A percentile compares a stretch with the other conserved stretches of the same genome.
phyloP scores from a whole-genome alignment of 106 monocot species.

The Dendrobium nobile region DNA sequence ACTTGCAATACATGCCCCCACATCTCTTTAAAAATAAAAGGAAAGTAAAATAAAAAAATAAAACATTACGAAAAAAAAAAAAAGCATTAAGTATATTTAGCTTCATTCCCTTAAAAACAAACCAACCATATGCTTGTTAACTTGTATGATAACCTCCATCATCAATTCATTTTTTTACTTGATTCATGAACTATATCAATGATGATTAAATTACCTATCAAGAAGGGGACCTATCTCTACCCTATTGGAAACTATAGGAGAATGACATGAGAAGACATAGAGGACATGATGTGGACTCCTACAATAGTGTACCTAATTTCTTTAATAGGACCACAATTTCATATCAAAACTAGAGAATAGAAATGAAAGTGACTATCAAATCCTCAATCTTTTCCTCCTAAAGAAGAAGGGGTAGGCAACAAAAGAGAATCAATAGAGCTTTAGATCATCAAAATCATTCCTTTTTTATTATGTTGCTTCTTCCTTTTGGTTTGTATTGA shows the following conservation, averaged over 20 bases:
- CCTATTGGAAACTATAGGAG: not conserved
- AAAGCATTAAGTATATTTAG: too few relatives aligned
- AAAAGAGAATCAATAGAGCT: not conserved
- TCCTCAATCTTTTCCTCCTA: not conserved
- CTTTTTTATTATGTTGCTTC: not conserved
- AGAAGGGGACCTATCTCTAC: not conserved
- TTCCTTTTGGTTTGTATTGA: not conserved
- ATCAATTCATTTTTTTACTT: too few relatives aligned
- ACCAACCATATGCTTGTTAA: too few relatives aligned
- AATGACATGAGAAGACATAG: conserved; percentile 2
- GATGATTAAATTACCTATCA: not conserved
- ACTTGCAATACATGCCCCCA: too few relatives aligned
- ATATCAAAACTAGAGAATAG: not conserved
- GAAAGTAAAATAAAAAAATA: too few relatives aligned
- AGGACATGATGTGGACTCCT: not conserved
- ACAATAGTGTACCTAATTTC: conserved; percentile 1
- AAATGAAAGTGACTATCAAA: not conserved
- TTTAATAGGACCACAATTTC: not conserved
- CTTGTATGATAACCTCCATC: too few relatives aligned
- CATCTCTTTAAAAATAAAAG: too few relatives aligned
- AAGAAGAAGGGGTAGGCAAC: not conserved
- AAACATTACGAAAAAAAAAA: too few relatives aligned
- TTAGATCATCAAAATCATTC: not conserved
- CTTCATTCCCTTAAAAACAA: too few relatives aligned
- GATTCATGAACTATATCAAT: not conserved